Conservation (phyloP, 1,139 yeast genomes). For the Scheffersomyces illinoinensis region DNA sequence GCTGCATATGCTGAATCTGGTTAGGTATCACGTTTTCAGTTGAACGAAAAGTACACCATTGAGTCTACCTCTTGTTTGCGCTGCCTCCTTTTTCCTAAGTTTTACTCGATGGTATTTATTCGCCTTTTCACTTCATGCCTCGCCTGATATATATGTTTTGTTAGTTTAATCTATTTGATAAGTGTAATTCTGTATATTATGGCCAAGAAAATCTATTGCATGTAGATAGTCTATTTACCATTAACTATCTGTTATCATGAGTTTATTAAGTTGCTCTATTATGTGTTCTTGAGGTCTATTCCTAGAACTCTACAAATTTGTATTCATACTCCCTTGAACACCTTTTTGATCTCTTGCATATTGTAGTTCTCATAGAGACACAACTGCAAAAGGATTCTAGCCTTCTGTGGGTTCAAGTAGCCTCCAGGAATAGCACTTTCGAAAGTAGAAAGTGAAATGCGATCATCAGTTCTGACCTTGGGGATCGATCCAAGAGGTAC, state of each 20-base stretch:
- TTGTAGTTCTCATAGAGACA: slow-evolving; percentile 49
- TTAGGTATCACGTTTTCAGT: background rate
- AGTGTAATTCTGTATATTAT: background rate
- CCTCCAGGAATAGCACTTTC: slow-evolving; percentile 58
- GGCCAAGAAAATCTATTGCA: background rate
- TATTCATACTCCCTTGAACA: slow-evolving; percentile 43
- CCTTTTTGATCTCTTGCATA: slow-evolving; percentile 41
- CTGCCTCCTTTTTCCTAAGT: background rate
- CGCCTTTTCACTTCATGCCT: background rate
- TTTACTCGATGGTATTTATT: background rate
- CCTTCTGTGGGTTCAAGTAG: slow-evolving; percentile 66
- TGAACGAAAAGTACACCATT: background rate
- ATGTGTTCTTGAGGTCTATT: background rate
- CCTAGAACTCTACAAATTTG: slow-evolving; percentile 2
- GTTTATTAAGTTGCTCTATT: background rate
- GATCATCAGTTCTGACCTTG: slow-evolving; percentile 19
- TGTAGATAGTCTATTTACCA: background rate
- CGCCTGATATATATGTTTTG: background rate
- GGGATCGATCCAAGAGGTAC: slow-evolving; percentile 54
- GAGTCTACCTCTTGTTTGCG: background rate
- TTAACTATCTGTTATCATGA: too few relatives aligned
- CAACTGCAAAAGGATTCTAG: slow-evolving; percentile 60
- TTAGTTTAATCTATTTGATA: background rate
- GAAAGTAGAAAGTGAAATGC: slow-evolving; percentile 9
- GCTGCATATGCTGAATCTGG: slow-evolving; percentile 40